phyloP scores from a whole-genome alignment of 2,329 filamentous ascomycete species.

The Fonsecaea nubica region DNA sequence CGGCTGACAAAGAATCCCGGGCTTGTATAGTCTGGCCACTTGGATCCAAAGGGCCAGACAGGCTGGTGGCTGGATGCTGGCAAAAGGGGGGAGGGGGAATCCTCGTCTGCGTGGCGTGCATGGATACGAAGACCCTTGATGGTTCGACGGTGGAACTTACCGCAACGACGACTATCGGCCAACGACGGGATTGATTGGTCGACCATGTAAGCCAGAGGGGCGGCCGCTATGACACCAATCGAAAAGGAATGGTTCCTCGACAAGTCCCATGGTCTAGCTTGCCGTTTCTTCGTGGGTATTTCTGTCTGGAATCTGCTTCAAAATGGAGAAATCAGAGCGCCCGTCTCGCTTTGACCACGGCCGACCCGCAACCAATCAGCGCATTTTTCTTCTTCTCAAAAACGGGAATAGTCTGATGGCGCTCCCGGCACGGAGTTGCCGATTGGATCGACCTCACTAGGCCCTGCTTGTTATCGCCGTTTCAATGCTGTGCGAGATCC shows the following conservation, averaged over 20 bases:
- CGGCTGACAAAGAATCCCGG: constrained; percentile 25
- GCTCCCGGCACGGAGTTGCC: not conserved
- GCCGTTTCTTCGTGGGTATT: not conserved
- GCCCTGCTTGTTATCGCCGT: constrained; percentile 3
- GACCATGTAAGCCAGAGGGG: not conserved
- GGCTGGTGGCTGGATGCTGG: not conserved
- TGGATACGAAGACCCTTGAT: too few relatives aligned
- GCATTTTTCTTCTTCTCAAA: constrained; percentile 31
- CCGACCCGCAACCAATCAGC: constrained; percentile 21
- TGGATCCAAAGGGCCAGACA: not conserved
- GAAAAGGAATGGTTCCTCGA: constrained; percentile 7
- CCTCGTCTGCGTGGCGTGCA: constrained; percentile 14
- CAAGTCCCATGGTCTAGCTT: not conserved
- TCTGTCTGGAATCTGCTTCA: not conserved
- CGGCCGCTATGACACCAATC: constrained; percentile 11
- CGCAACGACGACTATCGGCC: not conserved
- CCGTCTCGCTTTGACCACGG: not conserved
- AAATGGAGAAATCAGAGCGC: not conserved
- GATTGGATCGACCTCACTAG: constrained; percentile 10
- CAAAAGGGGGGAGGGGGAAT: not conserved
- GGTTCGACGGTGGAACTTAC: not conserved
- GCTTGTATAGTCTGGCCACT: not conserved
- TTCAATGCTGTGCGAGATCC: not conserved
- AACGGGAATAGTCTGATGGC: constrained; percentile 27
- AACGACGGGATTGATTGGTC: constrained; percentile 1